Conservation (phyloP, 2,329 filamentous ascomycete genomes). For the Calonectria honghensis region DNA sequence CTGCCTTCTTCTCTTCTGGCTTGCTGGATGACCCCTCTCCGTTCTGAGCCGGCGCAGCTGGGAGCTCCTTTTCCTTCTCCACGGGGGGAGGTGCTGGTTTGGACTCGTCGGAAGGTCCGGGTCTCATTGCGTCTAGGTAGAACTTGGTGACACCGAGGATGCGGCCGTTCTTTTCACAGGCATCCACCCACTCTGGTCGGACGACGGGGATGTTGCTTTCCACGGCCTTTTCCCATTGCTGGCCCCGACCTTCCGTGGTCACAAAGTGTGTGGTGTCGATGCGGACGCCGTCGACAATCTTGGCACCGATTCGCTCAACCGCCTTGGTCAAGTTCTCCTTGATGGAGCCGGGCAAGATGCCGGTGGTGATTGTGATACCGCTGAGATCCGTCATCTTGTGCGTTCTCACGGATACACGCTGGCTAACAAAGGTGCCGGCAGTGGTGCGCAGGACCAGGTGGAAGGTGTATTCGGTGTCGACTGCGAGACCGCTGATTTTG, state of each 20-base stretch:
- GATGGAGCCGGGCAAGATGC: slow-evolving; percentile 84
- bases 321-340: slow-evolving; percentile 84
- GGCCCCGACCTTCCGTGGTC: slow-evolving; percentile 92
- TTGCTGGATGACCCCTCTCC: slow-evolving; percentile 47
- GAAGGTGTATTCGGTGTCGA: slow-evolving; percentile 97
- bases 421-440: slow-evolving; percentile 89
- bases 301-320: slow-evolving; percentile 92
- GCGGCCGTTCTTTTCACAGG: slow-evolving; percentile 93
- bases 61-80: slow-evolving; percentile 60
- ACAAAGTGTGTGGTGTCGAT: slow-evolving; percentile 99
- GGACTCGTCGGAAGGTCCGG: slow-evolving; percentile 64
- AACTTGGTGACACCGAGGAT: slow-evolving; percentile 97
- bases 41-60: slow-evolving; percentile 50
- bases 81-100: slow-evolving; percentile 54
- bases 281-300: slow-evolving; percentile 90
- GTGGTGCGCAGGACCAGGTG: slow-evolving; percentile 93
- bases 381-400: slow-evolving; percentile 99
- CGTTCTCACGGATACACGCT: slow-evolving; percentile 89
- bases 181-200: slow-evolving; percentile 96
- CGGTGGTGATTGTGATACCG: slow-evolving; percentile 95
- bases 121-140: slow-evolving; percentile 87
- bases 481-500: slow-evolving; percentile 96
- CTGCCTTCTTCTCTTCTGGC: slow-evolving; percentile 56
- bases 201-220: slow-evolving; percentile 99
- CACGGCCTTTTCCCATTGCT: slow-evolving; percentile 95